Evolutionary conservation across 2,329 filamentous ascomycete genomes (phyloP).

Genomic region (Phialophora tarda): DNA sequence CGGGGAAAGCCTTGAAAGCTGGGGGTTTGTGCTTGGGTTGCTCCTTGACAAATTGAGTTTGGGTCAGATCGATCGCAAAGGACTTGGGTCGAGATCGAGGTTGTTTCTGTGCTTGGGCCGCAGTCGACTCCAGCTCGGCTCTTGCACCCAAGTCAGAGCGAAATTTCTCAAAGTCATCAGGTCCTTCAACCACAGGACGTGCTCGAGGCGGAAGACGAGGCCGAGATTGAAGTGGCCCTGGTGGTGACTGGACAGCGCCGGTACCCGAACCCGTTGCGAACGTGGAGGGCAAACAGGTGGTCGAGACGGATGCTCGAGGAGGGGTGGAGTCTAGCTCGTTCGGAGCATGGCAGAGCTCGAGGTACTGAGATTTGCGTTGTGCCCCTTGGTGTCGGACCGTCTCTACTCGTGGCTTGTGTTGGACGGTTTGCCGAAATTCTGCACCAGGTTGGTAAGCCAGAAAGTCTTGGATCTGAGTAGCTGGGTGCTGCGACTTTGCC

Average conservation of each 20-base stretch:
- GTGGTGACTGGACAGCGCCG: not conserved
- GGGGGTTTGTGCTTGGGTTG: not conserved
- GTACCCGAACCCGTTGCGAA: not conserved
- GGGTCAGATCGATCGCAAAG: constrained; percentile 14
- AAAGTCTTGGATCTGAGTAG: constrained; percentile 18
- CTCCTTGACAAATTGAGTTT: not conserved
- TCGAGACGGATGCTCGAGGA: not conserved
- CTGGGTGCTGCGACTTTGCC: constrained; percentile 11
- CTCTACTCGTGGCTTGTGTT: not conserved
- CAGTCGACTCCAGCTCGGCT: constrained; percentile 13
- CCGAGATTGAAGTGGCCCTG: not conserved
- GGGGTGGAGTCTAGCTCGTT: not conserved
- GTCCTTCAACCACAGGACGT: not conserved
- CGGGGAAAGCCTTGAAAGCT: constrained; percentile 3
- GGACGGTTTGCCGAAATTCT: constrained; percentile 5
- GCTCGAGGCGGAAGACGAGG: not conserved
- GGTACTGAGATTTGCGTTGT: not conserved
- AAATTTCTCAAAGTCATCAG: constrained; percentile 26
- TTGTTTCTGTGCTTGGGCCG: not conserved
- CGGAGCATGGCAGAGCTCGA: not conserved
- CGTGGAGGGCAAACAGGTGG: not conserved
- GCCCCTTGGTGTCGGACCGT: not conserved
- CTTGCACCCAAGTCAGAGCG: not conserved
- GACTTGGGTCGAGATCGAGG: not conserved
- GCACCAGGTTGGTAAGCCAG: not conserved